A percentile compares a stretch with the other conserved stretches of the same genome.
These are phyloP conservation scores for Seminavis robusta DNA, from an alignment of 108 stramenopile genomes.

Conservation along the genomic window DNA sequence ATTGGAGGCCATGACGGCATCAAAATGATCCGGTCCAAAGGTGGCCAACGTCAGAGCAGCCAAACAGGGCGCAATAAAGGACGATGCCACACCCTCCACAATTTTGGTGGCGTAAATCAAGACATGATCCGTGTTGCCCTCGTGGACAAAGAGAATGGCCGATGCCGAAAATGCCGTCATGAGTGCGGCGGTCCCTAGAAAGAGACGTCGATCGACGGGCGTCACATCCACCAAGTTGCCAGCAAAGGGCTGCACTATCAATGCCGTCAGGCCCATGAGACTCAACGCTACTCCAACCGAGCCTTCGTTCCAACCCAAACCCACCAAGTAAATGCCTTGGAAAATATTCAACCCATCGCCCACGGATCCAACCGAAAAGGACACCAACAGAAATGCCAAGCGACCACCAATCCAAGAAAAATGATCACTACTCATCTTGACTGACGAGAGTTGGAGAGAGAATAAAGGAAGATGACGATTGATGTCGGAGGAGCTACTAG, in stretches of 20 bases:
- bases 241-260: constrained; percentile 76
- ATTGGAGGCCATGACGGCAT: constrained; percentile 79
- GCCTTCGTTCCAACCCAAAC: constrained; percentile 84
- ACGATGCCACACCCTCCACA: constrained; percentile 75
- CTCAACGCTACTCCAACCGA: constrained; percentile 71
- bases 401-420: constrained; percentile 31
- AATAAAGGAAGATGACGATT: too few relatives aligned
- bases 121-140: constrained; percentile 66
- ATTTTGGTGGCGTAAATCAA: constrained; percentile 75
- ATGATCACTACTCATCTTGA: too few relatives aligned
- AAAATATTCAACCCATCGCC: constrained; percentile 73
- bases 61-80: constrained; percentile 83
- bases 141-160: constrained; percentile 73
- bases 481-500: too few relatives aligned
- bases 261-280: constrained; percentile 80
- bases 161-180: constrained; percentile 76
- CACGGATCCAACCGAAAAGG: constrained; percentile 76
- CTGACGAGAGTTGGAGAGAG: too few relatives aligned
- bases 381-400: constrained; percentile 72
- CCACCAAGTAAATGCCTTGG: constrained; percentile 83
- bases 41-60: constrained; percentile 71
- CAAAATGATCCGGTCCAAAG: constrained; percentile 83
- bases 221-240: constrained; percentile 83
- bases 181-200: constrained; percentile 54
- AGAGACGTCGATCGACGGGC: constrained; percentile 63